Percentiles rank a stretch among this genome's conserved stretches.
Conservation (phyloP, 139 green algal genomes). For the Micractinium sp. region DNA sequence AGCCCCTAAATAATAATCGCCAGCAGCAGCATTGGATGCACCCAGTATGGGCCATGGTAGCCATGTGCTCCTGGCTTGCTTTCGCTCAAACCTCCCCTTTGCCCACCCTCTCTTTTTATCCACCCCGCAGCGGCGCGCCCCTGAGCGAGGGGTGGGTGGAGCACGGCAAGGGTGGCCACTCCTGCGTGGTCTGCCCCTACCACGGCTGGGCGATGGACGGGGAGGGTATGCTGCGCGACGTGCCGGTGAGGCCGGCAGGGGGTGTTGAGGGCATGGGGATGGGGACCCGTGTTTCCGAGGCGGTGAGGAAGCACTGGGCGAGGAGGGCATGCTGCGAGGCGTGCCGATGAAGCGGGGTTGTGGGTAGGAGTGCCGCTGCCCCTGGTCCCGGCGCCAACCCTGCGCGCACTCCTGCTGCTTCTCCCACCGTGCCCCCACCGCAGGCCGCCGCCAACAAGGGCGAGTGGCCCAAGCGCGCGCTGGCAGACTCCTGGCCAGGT, state of each 20-base stretch:
- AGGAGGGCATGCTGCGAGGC: conserved; percentile 55
- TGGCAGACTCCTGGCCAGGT: conserved; percentile 66
- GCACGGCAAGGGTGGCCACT: conserved; percentile 48
- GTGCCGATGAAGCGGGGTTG: conserved; percentile 52
- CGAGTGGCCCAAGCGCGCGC: conserved; percentile 63
- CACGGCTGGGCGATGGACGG: conserved; percentile 83
- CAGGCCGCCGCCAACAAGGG: conserved; percentile 53
- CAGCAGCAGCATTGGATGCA: too few relatives aligned
- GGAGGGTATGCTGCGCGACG: conserved; percentile 54
- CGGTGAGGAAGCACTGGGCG: too few relatives aligned
- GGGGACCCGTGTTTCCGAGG: too few relatives aligned
- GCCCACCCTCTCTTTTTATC: neutral
- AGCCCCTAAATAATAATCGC: too few relatives aligned
- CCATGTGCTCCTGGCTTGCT: too few relatives aligned
- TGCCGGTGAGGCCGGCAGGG: conserved; percentile 53
- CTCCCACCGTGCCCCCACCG: neutral
- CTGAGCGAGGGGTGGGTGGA: conserved; percentile 61
- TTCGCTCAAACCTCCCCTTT: neutral
- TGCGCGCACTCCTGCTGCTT: neutral
- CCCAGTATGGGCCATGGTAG: too few relatives aligned
- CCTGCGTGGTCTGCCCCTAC: conserved; percentile 75
- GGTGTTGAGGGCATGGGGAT: too few relatives aligned
- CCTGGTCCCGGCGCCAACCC: too few relatives aligned
- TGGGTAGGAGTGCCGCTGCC: too few relatives aligned
- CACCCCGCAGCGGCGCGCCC: conserved; percentile 57